A percentile compares a stretch with the other conserved stretches of the same genome.
These are phyloP conservation scores for Diaporthe ilicicola DNA, from an alignment of 2,329 filamentous ascomycete genomes.

Conservation along the genomic window DNA sequence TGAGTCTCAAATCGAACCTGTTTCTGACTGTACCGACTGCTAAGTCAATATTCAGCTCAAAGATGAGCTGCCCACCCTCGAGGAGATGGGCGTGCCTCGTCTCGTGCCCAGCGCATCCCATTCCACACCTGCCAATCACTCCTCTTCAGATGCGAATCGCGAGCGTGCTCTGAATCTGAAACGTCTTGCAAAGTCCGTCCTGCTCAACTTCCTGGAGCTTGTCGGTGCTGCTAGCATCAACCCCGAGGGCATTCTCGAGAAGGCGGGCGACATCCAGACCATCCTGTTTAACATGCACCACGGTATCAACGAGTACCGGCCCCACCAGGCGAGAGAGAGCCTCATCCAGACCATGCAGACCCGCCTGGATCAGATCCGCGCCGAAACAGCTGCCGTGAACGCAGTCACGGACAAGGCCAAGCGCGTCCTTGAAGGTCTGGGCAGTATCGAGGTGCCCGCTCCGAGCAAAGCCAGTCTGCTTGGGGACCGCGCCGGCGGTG, in stretches of 20 bases:
- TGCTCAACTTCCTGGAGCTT: slow-evolving; percentile 90
- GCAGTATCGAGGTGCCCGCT: slow-evolving; percentile 54
- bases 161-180: slow-evolving; percentile 76
- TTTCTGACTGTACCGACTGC: background rate
- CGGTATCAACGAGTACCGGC: slow-evolving; percentile 91
- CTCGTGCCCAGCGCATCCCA: slow-evolving; percentile 50
- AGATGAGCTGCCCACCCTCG: slow-evolving; percentile 71
- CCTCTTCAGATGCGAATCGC: slow-evolving; percentile 62
- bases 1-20: slow-evolving; percentile 38
- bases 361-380: slow-evolving; percentile 75
- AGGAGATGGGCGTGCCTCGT: slow-evolving; percentile 75
- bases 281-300: slow-evolving; percentile 93
- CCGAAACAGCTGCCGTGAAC: slow-evolving; percentile 76
- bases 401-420: slow-evolving; percentile 77
- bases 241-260: slow-evolving; percentile 70
- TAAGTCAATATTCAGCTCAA: slow-evolving; percentile 51
- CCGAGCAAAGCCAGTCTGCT: background rate
- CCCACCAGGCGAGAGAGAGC: slow-evolving; percentile 90
- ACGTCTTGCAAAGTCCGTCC: slow-evolving; percentile 81
- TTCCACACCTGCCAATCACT: slow-evolving; percentile 43
- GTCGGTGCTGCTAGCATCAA: slow-evolving; percentile 74
- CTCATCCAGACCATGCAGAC: slow-evolving; percentile 89
- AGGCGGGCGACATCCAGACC: slow-evolving; percentile 80
- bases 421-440: slow-evolving; percentile 75
- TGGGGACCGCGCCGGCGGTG: background rate